Base-by-base conservation (phyloP, 2,329 filamentous ascomycete species). In the Purpureocillium takamizusanense region DNA sequence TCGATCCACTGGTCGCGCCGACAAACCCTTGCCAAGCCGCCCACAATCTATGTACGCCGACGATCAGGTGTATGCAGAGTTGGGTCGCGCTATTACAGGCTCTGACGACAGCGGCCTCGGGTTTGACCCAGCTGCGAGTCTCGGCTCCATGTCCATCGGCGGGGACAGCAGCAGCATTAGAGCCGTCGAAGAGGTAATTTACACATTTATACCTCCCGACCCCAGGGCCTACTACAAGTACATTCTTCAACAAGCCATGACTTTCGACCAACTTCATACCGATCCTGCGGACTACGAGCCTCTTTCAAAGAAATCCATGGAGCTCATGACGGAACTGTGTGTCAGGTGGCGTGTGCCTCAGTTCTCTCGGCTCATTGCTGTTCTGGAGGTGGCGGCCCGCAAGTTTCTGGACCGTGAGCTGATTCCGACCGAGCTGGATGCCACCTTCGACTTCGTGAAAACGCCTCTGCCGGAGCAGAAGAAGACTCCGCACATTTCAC, bases 141-240 rank as follows among this genome's bases (percentile, higher is more conserved):
- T 88, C 50, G 71, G 76, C 42, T 72, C 75, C 12, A 66, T 92
- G 44, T 80, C 78, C 21, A 60, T 87, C 23, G 72, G 72, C 17
- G 70, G 70, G 21, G 70, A 76, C 35, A 57, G 55, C n/a, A 56
- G 64, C 46, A 68, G 67, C 44, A 72, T 73, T 42, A 64, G 70
- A 39, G 56, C 66, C 25, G 69, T 78, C 12, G 78, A 81, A 46
- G 74, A 82, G 49, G 66, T 79, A 35, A 74, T 81, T 36, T 97
- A 90, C 57, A 92, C 84, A 1, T 98, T 90, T 56, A 94, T 95
- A 42, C 92, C 92, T 25, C 70, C 83, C 27, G 86, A 95, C 47
- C 76, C 90, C 23, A 77, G 89, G 50, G 74, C 78, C 8, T 89
- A 84, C 55, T 95, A 94, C 63, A 84, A 86, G 54, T 80, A 82